Base-by-base conservation (phyloP, 2,329 filamentous ascomycete genomes). In the Penicillium expansum region DNA sequence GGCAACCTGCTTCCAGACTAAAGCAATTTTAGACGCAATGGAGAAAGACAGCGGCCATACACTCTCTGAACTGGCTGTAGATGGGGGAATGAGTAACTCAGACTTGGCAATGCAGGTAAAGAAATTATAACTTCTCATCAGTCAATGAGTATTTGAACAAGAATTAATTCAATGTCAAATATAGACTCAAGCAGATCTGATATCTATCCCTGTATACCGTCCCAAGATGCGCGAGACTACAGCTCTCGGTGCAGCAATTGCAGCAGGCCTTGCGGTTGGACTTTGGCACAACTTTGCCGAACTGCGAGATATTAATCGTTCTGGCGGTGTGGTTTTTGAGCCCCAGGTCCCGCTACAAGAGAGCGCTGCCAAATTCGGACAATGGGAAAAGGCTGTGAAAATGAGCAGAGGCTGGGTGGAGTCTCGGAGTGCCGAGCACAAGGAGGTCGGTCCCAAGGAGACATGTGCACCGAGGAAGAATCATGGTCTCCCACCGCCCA, bases 11-110 rank as follows among this genome's bases (percentile, higher is more conserved):
- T 95, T 90, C 79, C 92, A 96, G 74, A 96, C 91, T 24, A 92
- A 91, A 66, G 92, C 91, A 20, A 96, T 96, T 67, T 82, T 96
- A n/a, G 88, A 93, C 69, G 91, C 92, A 59, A 96, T 96, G 92
- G 90, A 91, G 70, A 86, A 88, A 64, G 91, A 96, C 75, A 92
- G 88, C 54, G 86, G 87, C 42, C 86, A 92, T 69, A 84, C 84
- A 58, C 83, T 96, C n/a, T 83, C 85, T 55, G 85, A 87, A 61
- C 81, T 96, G 47, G 88, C 90, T 35, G 92, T 96, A 51, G 92
- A 96, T 70, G 92, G 92, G 48, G 92, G 92, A 58, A 90, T 96
- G 81, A 91, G 88, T 67, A 93, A 90, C 75, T 93, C 90, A 3
- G 88, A 92, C 71, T 80, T 96, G 50, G 90, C 88, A 75, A 96